Evolutionary conservation across 1,284 basidiomycete genomes (phyloP), one percentile per base, ranked within the genome.

Genomic region (Entoloma clypeatum): DNA sequence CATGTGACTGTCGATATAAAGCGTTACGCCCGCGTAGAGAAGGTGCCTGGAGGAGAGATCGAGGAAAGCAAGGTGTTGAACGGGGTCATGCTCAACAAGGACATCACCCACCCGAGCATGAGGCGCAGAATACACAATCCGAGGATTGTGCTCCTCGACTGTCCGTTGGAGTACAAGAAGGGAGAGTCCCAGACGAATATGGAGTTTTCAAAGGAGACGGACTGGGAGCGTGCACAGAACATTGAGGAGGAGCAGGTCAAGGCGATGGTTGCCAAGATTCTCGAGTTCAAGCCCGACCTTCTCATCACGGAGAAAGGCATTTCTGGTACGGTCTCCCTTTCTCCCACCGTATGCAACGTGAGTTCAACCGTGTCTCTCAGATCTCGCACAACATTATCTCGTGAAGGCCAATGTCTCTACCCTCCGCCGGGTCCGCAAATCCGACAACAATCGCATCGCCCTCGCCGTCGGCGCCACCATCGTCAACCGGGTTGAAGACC

Each of bases 181-280:
- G 95, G 95, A 31, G 96, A 99, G 71, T 85, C 79, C 49, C 95
- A 99, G 68, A 99, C 96, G 49, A 97, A 98, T 65, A 99, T 99
- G 71, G 95, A 99, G 69, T 93, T 99, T 55, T 85, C 85, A 24
- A 92, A 90, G 64, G 94, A 96, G 69, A 77, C 79, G 31, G 94
- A 99, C 63, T 99, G 93, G 91, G 86, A 87, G 50, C 72, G 90
- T 41, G 86, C 93, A 24, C 83, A 97, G 62, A 84, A 92, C 62
- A 92, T 98, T 50, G 95, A 99, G 69, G 95, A 99, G 68, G 91
- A 98, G 65, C 95, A 98, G 66, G 86, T 99, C 58, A 93, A 94
- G 72, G 59, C 71, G 29, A 79, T 96, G 71, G 93, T 92, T 54
- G 80, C 87, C 52, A 84, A 82, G 61, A 81, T 99, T 54, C 67